Evolutionary conservation across 176 grass and related monocot species (phyloP), one percentile per base, ranked within the genome.

Genomic region (Avena sativa): DNA sequence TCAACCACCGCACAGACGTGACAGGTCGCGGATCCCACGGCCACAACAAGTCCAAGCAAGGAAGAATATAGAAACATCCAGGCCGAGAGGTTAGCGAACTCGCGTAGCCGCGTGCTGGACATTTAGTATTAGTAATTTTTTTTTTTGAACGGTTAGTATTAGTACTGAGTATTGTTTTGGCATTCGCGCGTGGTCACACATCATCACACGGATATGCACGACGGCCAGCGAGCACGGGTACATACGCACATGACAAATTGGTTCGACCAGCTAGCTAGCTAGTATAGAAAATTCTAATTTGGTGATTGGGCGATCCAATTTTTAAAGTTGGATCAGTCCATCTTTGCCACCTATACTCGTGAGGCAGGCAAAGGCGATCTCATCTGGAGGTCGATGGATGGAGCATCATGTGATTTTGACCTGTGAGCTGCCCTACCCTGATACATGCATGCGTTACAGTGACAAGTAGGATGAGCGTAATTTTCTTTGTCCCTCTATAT

Each of bases 61-160:
- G 14, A 16, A 36, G 14, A 38, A 68, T 68, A 68, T 68, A 68
- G 6, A 32, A 65, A 32, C 25, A 65, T 32, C 0, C 64, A 34
- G 2, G 64, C 28, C 2, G 12, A 8, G 14, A 19, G 66, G 48
- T 19, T 53, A 76, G 74, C 74, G 4, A 76, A 52, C 49, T 76
- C 74, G 74, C 14, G 74, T 76, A 55, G 74, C 74, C 74, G 74
- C 74, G 74, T 34, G 74, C 74, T 76, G 74, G 49, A 76, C 15
- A 76, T 34, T 34, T 34, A 34, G 32, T 34, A 34, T 34, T 34
- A 34, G 32, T 34, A 34, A 2, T 34, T 3, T 34, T 34, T 34
- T 34, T 34, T 34, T 34, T 34, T 34, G 32, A 34, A 34, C 32
- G 28, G 28, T 30, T 30, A 30, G 28, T 30, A 30, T 1, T 30